Conservation (phyloP, 2,329 filamentous ascomycete genomes). For the Penicillium sp. region DNA sequence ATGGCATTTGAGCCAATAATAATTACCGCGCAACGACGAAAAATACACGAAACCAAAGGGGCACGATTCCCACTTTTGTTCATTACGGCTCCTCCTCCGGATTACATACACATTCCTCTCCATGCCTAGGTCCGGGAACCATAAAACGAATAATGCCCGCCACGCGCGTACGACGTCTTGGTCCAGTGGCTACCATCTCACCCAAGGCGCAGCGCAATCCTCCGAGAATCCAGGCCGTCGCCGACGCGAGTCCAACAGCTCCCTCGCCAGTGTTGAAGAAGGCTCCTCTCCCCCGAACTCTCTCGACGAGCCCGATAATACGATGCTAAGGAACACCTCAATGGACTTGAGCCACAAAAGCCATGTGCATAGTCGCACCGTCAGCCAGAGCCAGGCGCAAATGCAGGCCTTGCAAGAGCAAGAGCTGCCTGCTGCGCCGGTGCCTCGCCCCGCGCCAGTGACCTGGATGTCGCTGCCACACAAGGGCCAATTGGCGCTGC, state of each 20-base stretch:
- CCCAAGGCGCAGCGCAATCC: conserved; percentile 24
- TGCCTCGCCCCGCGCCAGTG: conserved; percentile 29
- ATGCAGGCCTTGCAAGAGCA: conserved; percentile 21
- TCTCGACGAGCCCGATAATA: conserved; percentile 22
- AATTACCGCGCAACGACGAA: conserved; percentile 8
- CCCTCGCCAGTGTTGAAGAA: conserved; percentile 35
- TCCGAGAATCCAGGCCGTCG: conserved; percentile 31
- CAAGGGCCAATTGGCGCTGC: conserved; percentile 40
- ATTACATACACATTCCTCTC: conserved; percentile 26
- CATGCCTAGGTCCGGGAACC: conserved; percentile 23
- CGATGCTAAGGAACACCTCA: conserved; percentile 36
- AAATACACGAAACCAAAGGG: conserved; percentile 21
- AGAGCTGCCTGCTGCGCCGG: conserved; percentile 17
- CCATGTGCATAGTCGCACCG: conserved; percentile 32
- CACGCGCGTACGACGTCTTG: conserved; percentile 39
- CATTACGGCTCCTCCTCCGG: conserved; percentile 6
- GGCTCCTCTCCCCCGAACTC: conserved; percentile 25
- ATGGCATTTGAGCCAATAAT: conserved; percentile 6
- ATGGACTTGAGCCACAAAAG: conserved; percentile 29
- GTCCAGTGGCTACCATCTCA: conserved; percentile 36
- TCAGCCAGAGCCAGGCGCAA: conserved; percentile 27
- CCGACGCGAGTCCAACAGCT: conserved; percentile 36
- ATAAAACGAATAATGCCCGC: conserved; percentile 37
- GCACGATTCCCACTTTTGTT: background rate
- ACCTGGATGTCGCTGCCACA: conserved; percentile 45